Conservation (phyloP, 352 stramenopile genomes). For the Thalassiosira oceanica region DNA sequence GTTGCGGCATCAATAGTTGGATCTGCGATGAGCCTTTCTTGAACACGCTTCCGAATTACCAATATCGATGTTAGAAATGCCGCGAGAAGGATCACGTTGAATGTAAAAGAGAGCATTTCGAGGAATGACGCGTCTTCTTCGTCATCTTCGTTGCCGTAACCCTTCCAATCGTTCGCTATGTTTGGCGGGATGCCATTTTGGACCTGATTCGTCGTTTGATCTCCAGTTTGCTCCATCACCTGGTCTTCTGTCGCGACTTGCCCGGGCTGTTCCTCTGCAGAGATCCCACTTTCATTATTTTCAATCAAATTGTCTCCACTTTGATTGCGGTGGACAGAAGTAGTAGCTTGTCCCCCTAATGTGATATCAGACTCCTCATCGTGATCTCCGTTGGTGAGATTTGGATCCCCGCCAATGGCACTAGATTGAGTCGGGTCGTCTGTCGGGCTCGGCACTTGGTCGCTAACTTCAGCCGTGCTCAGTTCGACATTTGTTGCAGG, state of each 20-base stretch:
- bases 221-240: neutral
- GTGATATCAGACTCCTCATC: conserved; percentile 4
- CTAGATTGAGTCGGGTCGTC: conserved; percentile 20
- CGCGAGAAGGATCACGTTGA: conserved; percentile 31
- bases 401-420: neutral
- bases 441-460: neutral
- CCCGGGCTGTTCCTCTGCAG: too few relatives aligned
- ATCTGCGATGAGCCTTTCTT: conserved; percentile 13
- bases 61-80: conserved; percentile 21
- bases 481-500: too few relatives aligned
- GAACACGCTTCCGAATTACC: conserved; percentile 27
- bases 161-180: neutral
- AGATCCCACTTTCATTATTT: too few relatives aligned
- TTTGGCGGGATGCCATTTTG: neutral
- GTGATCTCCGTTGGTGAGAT: neutral
- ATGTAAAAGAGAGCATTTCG: conserved; percentile 27
- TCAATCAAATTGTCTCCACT: too few relatives aligned
- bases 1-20: conserved; percentile 4
- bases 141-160: conserved; percentile 17
- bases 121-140: conserved; percentile 27
- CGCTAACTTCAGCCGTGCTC: neutral
- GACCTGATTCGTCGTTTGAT: neutral
- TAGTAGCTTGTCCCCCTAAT: neutral
- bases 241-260: neutral
- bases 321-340: too few relatives aligned